Conservation (phyloP, 805 yeast species). For the Suhomyces faveliae region DNA sequence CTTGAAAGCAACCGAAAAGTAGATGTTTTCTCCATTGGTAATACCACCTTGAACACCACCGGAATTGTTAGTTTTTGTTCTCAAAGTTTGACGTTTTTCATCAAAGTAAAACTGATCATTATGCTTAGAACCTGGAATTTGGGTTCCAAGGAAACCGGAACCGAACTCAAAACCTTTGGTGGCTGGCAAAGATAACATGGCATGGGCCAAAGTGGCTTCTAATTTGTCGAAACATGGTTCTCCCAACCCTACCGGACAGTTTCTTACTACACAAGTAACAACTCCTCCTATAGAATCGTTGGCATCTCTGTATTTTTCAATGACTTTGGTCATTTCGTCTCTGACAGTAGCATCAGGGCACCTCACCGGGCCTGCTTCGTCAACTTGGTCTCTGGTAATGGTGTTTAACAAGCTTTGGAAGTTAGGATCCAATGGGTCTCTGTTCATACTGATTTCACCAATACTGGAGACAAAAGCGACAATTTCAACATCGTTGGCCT, state of each 20-base stretch:
- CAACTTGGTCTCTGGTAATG: constrained; percentile 86
- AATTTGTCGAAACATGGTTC: constrained; percentile 97
- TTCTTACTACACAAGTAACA: constrained; percentile 94
- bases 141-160: constrained; percentile 89
- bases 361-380: constrained; percentile 83
- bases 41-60: constrained; percentile 99
- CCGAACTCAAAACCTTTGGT: constrained; percentile 98
- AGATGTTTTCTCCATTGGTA: constrained; percentile 91
- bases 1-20: constrained; percentile 94
- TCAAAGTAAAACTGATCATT: constrained; percentile 80
- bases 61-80: constrained; percentile 86
- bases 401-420: constrained; percentile 69
- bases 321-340: constrained; percentile 79
- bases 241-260: constrained; percentile 93
- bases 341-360: constrained; percentile 80
- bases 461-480: constrained; percentile 96
- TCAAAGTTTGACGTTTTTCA: constrained; percentile 58
- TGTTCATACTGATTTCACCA: constrained; percentile 74
- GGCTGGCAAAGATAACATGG: constrained; percentile 97
- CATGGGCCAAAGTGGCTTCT: constrained; percentile 94
- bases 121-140: constrained; percentile 89
- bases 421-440: constrained; percentile 61
- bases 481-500: constrained; percentile 82
- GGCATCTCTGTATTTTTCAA: constrained; percentile 80
- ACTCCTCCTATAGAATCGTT: constrained; percentile 97